Base-by-base conservation (phyloP, 2,329 filamentous ascomycete species). In the Phoma herbarum region DNA sequence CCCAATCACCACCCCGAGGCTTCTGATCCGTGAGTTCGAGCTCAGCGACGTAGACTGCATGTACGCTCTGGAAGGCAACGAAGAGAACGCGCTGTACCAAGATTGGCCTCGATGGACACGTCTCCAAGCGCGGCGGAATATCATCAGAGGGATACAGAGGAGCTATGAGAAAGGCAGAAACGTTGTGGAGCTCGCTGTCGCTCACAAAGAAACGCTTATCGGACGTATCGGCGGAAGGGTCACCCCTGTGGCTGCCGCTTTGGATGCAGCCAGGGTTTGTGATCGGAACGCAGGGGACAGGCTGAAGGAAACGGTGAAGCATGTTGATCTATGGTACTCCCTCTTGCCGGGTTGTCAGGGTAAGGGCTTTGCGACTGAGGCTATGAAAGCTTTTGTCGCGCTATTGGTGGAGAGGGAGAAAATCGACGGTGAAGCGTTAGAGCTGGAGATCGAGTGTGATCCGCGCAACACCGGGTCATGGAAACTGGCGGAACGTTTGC, bases 361-460 rank as follows among this genome's bases (percentile, higher is more conserved):
- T 0, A 60, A 63, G 29, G 73, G 74, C 0, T 65, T 68, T 22
- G 75, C 74, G 12, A 75, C 69, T 0, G 75, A 76, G 33, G 74
- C 74, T 6, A 66, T 74, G 68, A 37, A 31, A 4, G 64, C 66
- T 0, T 74, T 77, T 11, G 63, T 76, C 18, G 44, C 57, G 0
- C 54, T 64, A 5, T 26, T 77, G 3, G 55, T 41, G 12, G 37
- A 47, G 3, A 58, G 59, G 25, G 45, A 62, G 10, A 60, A 58
- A 23, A 3, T 67, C 3, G 45, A 2, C 10, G 12, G 1, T 12
- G 8, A 16, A 14, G 61, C 62, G 20, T 50, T 72, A 11, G 64
- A 67, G 23, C 49, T 76, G 44, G 68, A 75, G 39, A 76, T 77
- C 53, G 75, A 76, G 43, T 76, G 73, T 41, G 74, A 77, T 65